These are phyloP conservation scores for Nitzschia inconspicua DNA, from an alignment of 108 stramenopile genomes.

Conservation along the genomic window DNA sequence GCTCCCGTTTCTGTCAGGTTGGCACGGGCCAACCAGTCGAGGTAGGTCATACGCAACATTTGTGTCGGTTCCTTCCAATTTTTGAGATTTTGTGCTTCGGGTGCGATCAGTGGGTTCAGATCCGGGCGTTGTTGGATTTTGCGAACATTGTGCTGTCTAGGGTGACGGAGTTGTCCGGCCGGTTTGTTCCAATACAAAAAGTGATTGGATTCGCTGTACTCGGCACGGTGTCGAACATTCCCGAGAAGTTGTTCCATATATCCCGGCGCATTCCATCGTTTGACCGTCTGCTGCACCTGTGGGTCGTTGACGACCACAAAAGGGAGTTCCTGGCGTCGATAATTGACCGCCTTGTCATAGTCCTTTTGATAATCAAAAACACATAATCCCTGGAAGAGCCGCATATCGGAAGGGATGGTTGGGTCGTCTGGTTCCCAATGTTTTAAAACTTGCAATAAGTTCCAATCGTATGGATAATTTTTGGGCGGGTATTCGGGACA, in stretches of 20 bases:
- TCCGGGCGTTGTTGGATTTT: slow-evolving; percentile 6
- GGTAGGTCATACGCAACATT: slow-evolving; percentile 69
- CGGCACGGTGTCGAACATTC: slow-evolving; percentile 52
- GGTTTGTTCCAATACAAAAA: slow-evolving; percentile 88
- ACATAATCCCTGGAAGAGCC: slow-evolving; percentile 69
- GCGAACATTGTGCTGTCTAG: slow-evolving; percentile 2
- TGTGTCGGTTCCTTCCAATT: slow-evolving; percentile 80
- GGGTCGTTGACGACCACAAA: slow-evolving; percentile 90
- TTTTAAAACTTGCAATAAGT: slow-evolving; percentile 59
- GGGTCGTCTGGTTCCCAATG: slow-evolving; percentile 77
- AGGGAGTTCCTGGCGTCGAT: slow-evolving; percentile 87
- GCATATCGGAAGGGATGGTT: neutral
- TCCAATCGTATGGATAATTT: slow-evolving; percentile 81
- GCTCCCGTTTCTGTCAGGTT: slow-evolving; percentile 43
- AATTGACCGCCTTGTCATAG: slow-evolving; percentile 71
- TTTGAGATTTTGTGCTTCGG: slow-evolving; percentile 9
- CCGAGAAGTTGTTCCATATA: slow-evolving; percentile 76
- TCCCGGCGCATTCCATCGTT: slow-evolving; percentile 82
- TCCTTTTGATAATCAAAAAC: slow-evolving; percentile 80
- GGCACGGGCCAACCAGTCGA: slow-evolving; percentile 83
- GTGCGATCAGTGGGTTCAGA: neutral
- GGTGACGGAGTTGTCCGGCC: neutral
- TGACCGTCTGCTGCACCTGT: slow-evolving; percentile 55
- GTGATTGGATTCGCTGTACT: slow-evolving; percentile 84
- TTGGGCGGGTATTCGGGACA: slow-evolving; percentile 72